Evolutionary conservation across 2,329 filamentous ascomycete genomes (phyloP).

Genomic region (Simplicillium sp.): DNA sequence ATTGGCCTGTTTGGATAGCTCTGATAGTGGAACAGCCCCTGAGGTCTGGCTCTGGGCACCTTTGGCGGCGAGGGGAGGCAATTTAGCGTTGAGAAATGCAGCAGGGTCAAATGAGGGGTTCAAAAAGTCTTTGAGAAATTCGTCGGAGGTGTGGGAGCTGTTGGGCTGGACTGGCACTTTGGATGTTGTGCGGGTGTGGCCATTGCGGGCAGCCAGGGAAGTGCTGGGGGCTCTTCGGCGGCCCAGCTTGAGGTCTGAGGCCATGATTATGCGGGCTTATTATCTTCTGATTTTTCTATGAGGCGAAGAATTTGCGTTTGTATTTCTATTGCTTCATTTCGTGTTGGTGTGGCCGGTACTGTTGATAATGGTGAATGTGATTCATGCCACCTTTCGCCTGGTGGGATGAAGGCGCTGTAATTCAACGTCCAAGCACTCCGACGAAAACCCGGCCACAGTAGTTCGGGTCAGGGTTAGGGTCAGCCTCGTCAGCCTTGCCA

Average conservation of each 20-base stretch:
- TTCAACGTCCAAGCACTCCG: no score
- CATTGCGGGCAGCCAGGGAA: conserved; percentile 21
- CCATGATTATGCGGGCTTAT: conserved; percentile 13
- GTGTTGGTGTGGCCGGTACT: no score
- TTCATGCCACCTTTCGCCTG: no score
- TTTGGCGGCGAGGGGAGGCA: conserved; percentile 56
- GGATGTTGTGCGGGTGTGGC: conserved; percentile 30
- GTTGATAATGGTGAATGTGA: no score
- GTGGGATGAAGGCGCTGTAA: no score
- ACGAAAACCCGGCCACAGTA: no score
- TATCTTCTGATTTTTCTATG: background rate
- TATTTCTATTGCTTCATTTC: no score
- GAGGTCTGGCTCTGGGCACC: conserved; percentile 13
- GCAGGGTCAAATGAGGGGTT: conserved; percentile 70
- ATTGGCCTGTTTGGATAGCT: conserved; percentile 74
- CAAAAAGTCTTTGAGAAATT: conserved; percentile 66
- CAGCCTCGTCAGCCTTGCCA: no score
- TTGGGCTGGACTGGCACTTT: conserved; percentile 32
- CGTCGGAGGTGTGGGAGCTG: conserved; percentile 59
- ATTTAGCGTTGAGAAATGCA: conserved; percentile 70
- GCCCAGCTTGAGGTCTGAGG: conserved; percentile 18
- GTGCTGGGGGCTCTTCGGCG: conserved; percentile 40
- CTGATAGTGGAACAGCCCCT: conserved; percentile 52
- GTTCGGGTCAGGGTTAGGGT: no score
- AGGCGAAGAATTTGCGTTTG: no score